Evolutionary conservation across 495 filamentous ascomycete species (phyloP).

Genomic region (Pyrenula aspistea): DNA sequence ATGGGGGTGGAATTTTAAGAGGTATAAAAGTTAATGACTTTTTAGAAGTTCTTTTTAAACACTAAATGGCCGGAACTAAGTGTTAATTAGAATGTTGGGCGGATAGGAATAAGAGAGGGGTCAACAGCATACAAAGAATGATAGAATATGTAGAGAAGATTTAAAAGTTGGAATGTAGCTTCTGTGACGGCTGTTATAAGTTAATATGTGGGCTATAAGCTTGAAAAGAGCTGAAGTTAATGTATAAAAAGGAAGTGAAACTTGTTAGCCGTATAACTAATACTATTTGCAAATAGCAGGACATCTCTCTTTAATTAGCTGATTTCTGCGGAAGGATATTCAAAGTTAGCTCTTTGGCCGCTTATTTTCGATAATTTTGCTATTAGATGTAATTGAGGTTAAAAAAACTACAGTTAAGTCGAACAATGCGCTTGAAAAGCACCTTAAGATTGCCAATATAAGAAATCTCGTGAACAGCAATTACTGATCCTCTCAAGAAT

Average conservation of each 20-base stretch:
- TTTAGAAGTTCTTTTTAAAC: conserved; percentile 66
- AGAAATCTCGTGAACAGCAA: too few species aligned
- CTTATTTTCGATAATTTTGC: conserved; percentile 19
- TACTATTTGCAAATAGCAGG: conserved; percentile 77
- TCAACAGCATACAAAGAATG: conserved; percentile 56
- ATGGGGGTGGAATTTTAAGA: conserved; percentile 44
- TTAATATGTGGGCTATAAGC: conserved; percentile 6
- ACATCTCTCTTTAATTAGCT: conserved; percentile 79
- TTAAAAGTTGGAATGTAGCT: conserved; percentile 68
- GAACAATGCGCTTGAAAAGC: too few species aligned
- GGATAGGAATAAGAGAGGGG: too few species aligned
- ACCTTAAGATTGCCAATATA: too few species aligned
- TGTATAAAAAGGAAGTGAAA: conserved; percentile 81
- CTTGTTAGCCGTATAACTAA: conserved; percentile 73
- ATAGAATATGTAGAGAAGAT: conserved; percentile 83
- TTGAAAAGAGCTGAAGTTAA: background rate
- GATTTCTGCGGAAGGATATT: conserved; percentile 60
- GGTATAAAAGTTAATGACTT: conserved; percentile 81
- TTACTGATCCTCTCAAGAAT: too few species aligned
- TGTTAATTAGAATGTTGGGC: background rate
- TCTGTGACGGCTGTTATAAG: conserved; percentile 32
- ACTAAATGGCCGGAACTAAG: conserved; percentile 25
- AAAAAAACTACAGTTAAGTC: too few species aligned
- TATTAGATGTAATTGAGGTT: too few species aligned
- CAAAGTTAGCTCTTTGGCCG: conserved; percentile 62